Evolutionary conservation across 306 rosid species (phyloP).

Genomic region (Crotalaria pallida): DNA sequence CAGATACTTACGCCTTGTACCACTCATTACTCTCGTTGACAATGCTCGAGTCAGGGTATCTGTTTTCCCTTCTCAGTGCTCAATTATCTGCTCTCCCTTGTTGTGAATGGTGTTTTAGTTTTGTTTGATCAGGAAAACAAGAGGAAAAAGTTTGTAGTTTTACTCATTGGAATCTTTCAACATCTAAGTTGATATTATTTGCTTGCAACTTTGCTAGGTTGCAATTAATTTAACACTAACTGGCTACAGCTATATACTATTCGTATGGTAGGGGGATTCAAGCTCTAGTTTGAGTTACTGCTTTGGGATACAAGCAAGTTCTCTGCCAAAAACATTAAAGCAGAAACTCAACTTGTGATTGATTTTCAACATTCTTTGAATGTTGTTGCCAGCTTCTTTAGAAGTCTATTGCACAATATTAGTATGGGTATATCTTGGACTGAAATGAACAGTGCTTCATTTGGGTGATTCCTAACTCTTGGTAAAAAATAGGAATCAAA

Average conservation of each 20-base stretch:
- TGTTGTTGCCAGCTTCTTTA: background rate
- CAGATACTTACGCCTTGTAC: slow-evolving; percentile 79
- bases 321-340: background rate
- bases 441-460: slow-evolving; percentile 7
- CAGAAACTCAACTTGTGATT: background rate
- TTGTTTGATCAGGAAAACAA: background rate
- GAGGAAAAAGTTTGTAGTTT: background rate
- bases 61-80: slow-evolving; percentile 11
- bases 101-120: background rate
- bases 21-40: slow-evolving; percentile 88
- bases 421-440: slow-evolving; percentile 3
- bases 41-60: slow-evolving; percentile 89
- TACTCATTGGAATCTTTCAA: background rate
- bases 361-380: background rate
- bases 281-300: background rate
- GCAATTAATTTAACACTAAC: background rate
- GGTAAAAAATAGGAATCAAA: background rate
- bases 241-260: background rate
- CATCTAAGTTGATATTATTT: background rate
- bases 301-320: background rate
- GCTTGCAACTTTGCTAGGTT: slow-evolving; percentile 3
- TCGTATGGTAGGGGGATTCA: background rate
- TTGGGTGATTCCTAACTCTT: background rate
- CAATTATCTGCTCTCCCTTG: background rate
- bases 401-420: slow-evolving; percentile 8